Conservation (phyloP, 345 rosid species). For the Gossypium anomalum region DNA sequence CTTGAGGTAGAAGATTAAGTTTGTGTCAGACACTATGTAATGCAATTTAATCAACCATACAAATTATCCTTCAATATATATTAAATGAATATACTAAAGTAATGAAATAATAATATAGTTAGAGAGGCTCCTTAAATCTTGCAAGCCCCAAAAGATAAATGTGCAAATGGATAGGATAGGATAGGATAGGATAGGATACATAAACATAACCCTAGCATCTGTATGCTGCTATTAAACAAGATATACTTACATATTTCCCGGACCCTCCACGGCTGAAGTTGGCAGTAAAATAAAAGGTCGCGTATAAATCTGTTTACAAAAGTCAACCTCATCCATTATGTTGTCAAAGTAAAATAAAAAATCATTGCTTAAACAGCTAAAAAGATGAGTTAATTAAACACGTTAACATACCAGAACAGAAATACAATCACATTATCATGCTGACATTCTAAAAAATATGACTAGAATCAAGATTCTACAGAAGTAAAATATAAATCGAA, state of each 20-base stretch:
- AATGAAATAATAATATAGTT: background rate
- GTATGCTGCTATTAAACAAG: background rate
- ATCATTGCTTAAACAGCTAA: background rate
- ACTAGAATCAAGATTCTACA: background rate
- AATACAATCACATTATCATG: background rate
- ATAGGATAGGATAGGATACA: background rate
- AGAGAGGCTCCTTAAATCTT: background rate
- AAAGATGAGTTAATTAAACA: background rate
- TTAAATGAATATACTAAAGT: background rate
- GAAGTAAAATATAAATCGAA: background rate
- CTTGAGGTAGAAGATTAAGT: background rate
- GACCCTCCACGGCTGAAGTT: constrained; percentile 62
- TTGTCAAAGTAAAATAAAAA: background rate
- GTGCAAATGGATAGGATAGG: background rate
- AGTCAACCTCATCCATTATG: background rate
- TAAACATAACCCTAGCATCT: background rate
- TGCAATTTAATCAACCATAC: background rate
- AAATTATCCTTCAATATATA: background rate
- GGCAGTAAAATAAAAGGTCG: constrained; percentile 68
- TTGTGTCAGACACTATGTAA: background rate
- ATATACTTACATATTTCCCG: constrained; percentile 72
- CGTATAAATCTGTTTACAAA: constrained; percentile 54
- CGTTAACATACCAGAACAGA: background rate
- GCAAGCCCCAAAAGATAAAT: background rate
- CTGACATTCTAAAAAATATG: background rate